A percentile compares a stretch with the other conserved stretches of the same genome.
Conservation (phyloP, 2,329 filamentous ascomycete species). For the Emmonsiellopsis sp. region DNA sequence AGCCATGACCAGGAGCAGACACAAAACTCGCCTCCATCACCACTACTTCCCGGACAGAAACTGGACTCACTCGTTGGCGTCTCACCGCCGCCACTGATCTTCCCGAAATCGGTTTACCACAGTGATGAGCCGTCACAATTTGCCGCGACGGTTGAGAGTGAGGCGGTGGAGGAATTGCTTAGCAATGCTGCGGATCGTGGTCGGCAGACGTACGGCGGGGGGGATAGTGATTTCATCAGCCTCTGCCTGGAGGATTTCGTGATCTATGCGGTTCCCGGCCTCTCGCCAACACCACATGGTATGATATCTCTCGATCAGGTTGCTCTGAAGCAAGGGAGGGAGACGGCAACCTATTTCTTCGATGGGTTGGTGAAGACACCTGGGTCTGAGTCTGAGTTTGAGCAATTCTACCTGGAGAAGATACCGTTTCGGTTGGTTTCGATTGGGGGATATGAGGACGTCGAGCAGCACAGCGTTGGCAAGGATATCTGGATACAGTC, state of each 20-base stretch:
- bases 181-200: slow-evolving; percentile 9
- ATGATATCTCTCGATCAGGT: slow-evolving; percentile 50
- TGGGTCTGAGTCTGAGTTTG: slow-evolving; percentile 22
- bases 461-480: slow-evolving; percentile 37
- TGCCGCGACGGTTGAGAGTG: slow-evolving; percentile 18
- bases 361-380: slow-evolving; percentile 48
- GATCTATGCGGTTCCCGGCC: slow-evolving; percentile 42
- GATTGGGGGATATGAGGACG: slow-evolving; percentile 56
- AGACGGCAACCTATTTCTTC: slow-evolving; percentile 41
- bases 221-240: slow-evolving; percentile 26
- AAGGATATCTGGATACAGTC: slow-evolving; percentile 59
- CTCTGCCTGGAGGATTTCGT: slow-evolving; percentile 50
- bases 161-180: slow-evolving; percentile 25
- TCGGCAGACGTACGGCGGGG: slow-evolving; percentile 8
- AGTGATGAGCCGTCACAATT: slow-evolving; percentile 13
- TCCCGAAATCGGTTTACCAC: slow-evolving; percentile 19
- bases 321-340: slow-evolving; percentile 25
- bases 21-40: background rate
- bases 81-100: slow-evolving; percentile 11
- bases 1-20: background rate
- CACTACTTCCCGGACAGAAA: background rate
- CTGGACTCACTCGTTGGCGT: slow-evolving; percentile 1
- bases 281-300: slow-evolving; percentile 32
- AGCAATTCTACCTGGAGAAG: slow-evolving; percentile 42
- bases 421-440: slow-evolving; percentile 52